Conservation (phyloP, 306 rosid species). For the Cucurbita ficifolia region DNA sequence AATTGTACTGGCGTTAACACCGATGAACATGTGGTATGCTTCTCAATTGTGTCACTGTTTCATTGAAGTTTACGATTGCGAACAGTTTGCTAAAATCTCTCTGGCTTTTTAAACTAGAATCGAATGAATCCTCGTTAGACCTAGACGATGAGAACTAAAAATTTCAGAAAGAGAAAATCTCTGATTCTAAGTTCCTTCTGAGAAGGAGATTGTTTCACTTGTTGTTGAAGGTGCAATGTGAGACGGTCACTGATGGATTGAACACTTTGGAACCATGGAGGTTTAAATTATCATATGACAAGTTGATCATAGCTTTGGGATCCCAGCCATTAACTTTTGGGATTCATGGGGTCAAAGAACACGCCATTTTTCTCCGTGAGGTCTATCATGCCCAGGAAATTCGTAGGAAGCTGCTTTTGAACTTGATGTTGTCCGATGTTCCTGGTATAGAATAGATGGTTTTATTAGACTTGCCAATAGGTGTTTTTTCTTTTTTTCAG, state of each 20-base stretch:
- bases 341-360: conserved; percentile 67
- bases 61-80: background rate
- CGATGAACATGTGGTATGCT: conserved; percentile 41
- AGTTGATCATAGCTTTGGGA: conserved; percentile 75
- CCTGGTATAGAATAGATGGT: conserved; percentile 45
- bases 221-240: conserved; percentile 66
- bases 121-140: background rate
- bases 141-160: too few relatives aligned
- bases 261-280: conserved; percentile 64
- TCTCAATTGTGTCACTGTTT: background rate
- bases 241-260: conserved; percentile 52
- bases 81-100: background rate
- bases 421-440: conserved; percentile 77
- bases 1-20: conserved; percentile 43
- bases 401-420: conserved; percentile 80
- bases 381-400: conserved; percentile 94
- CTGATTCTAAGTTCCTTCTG: background rate
- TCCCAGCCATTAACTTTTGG: conserved; percentile 79
- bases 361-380: conserved; percentile 87
- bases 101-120: background rate
- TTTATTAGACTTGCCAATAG: background rate
- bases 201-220: background rate
- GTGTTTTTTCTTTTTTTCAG: background rate
- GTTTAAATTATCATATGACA: conserved; percentile 66
- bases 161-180: too few relatives aligned